Conservation (phyloP, 805 yeast genomes). For the Jamesozyma spencerorum region DNA sequence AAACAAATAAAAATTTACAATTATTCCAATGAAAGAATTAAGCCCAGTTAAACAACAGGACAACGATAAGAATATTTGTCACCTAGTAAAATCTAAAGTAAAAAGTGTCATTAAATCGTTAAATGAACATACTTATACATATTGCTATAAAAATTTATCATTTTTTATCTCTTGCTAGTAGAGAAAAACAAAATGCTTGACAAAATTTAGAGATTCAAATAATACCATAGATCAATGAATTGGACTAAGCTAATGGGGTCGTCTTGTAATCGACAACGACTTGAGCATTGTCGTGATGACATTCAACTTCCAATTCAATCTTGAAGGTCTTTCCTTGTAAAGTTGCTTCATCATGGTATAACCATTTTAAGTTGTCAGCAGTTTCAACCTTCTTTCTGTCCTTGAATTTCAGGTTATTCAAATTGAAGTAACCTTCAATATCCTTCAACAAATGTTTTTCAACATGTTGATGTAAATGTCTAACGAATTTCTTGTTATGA, state of each 20-base stretch:
- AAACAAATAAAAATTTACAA: no score
- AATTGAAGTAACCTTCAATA: conserved; percentile 51
- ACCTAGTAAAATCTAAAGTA: no score
- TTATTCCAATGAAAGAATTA: no score
- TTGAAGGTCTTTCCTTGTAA: conserved; percentile 58
- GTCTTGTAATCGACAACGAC: conserved; percentile 59
- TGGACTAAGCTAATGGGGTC: conserved; percentile 29
- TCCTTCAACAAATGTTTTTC: conserved; percentile 64
- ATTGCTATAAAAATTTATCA: background rate
- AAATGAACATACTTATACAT: background rate
- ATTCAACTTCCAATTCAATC: conserved; percentile 52
- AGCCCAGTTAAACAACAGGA: no score
- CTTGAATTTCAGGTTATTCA: conserved; percentile 42
- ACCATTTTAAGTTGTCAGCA: conserved; percentile 51
- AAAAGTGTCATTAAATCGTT: conserved; percentile 2
- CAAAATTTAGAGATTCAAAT: background rate
- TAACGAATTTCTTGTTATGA: conserved; percentile 59
- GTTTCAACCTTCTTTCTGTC: conserved; percentile 40
- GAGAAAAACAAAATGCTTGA: background rate
- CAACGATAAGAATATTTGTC: no score
- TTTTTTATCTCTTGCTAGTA: background rate
- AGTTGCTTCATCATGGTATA: conserved; percentile 47
- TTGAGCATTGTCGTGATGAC: conserved; percentile 58
- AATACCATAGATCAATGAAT: background rate
- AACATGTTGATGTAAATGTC: conserved; percentile 70